phyloP scores from a whole-genome alignment of 225 moss, liverwort and hornwort species.

The Physcomitrium patens region DNA sequence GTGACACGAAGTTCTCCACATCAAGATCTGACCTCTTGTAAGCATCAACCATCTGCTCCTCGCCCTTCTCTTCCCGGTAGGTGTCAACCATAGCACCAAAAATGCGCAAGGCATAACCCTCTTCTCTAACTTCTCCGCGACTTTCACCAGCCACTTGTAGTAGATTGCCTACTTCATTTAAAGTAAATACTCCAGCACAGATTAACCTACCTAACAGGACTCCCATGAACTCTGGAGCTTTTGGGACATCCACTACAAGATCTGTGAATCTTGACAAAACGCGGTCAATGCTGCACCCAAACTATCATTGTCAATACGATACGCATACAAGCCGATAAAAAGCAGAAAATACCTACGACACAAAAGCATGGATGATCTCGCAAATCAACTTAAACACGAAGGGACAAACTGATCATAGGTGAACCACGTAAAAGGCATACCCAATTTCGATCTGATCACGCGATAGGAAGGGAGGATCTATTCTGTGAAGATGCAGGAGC shows the following conservation, averaged over 20 bases:
- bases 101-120: constrained; percentile 64
- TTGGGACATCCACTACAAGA: constrained; percentile 84
- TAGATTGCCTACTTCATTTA: constrained; percentile 71
- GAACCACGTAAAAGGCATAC: constrained; percentile 36
- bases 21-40: constrained; percentile 79
- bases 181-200: constrained; percentile 52
- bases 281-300: constrained; percentile 67
- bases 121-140: constrained; percentile 62
- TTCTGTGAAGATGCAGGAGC: constrained; percentile 60
- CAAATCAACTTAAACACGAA: background rate
- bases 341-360: background rate
- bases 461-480: constrained; percentile 63
- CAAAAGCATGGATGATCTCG: background rate
- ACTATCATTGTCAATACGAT: constrained; percentile 18
- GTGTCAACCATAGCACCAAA: constrained; percentile 70
- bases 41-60: constrained; percentile 65
- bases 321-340: background rate
- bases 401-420: background rate
- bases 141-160: constrained; percentile 69
- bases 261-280: constrained; percentile 75
- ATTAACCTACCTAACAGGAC: constrained; percentile 68
- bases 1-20: constrained; percentile 73
- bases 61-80: constrained; percentile 80
- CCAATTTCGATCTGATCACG: constrained; percentile 74
- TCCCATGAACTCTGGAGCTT: constrained; percentile 82